Evolutionary conservation across 148 eudicot genomes (phyloP), one percentile per base, ranked within the genome.

Genomic region (Amaranthus palmeri): DNA sequence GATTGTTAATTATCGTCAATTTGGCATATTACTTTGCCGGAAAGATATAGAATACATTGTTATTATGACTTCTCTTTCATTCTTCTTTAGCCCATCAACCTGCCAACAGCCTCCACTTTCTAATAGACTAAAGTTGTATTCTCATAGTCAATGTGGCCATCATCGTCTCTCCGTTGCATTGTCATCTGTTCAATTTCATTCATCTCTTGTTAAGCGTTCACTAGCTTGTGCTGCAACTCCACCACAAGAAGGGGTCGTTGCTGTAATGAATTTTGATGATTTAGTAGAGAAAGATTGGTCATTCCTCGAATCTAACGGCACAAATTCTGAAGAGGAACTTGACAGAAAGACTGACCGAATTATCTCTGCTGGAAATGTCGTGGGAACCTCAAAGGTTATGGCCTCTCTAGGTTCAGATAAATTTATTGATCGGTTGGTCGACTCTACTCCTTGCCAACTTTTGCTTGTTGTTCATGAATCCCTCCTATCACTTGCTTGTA

Each of bases 261-360:
- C 93, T 40, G 87, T 85, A 4, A 59, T 86, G 68, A 79, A 88
- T 71, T 83, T 89, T 42, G 93, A 88, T 67, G 97, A 88, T 14
- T 72, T 89, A 46, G 76, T 70, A 61, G 97, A 89, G 83, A 95
- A 89, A 78, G 97, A 95, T 83, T 95, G 96, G 96, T 91, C 98
- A 3, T 85, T 95, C 76, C 87, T 95, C 64, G 98, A 90, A 4
- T 61, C 74, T 51, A 91, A 80, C 54, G 78, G 83, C 49, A 71
- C 75, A 43, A 75, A 72, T 61, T 73, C 87, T 54, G 81, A 74
- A 72, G 87, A 80, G 71, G 88, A 85, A 57, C 80, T 77, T 72
- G 78, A 78, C 42, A 75, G 60, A 69, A 89, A 85, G 80, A 80
- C 55, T 54, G 84, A 83, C 44, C 79, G 67, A 54, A 82, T 95